Conservation (phyloP, 2,329 filamentous ascomycete species). For the Neurospora sp. region DNA sequence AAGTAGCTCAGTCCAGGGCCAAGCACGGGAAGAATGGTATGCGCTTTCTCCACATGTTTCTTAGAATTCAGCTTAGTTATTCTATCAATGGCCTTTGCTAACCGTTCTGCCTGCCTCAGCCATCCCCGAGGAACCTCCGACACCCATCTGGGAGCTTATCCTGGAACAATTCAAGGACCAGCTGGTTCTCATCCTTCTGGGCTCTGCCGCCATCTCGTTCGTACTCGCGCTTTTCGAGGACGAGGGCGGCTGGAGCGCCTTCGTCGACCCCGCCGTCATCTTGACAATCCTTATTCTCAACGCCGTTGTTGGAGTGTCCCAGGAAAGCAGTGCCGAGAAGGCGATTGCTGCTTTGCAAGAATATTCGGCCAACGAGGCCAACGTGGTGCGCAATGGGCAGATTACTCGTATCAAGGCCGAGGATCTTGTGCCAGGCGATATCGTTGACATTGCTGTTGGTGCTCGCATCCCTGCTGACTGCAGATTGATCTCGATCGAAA, state of each 20-base stretch:
- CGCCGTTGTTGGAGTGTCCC: slow-evolving; percentile 91
- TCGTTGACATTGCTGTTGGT: slow-evolving; percentile 79
- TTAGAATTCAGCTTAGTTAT: neutral
- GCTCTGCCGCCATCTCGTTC: slow-evolving; percentile 88
- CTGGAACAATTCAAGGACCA: slow-evolving; percentile 99
- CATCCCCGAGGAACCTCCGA: slow-evolving; percentile 81
- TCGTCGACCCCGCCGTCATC: slow-evolving; percentile 95
- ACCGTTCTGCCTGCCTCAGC: slow-evolving; percentile 27
- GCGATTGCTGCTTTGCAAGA: slow-evolving; percentile 96
- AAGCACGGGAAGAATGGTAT: slow-evolving; percentile 60
- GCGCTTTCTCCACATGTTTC: slow-evolving; percentile 16
- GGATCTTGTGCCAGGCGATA: slow-evolving; percentile 88
- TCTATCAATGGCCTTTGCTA: neutral
- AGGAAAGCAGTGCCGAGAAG: slow-evolving; percentile 97
- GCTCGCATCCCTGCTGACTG: slow-evolving; percentile 94
- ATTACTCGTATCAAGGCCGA: slow-evolving; percentile 86
- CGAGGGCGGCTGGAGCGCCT: slow-evolving; percentile 89
- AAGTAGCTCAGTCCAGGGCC: slow-evolving; percentile 43
- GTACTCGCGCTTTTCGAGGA: slow-evolving; percentile 88
- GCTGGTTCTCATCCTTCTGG: slow-evolving; percentile 88
- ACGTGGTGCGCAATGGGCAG: slow-evolving; percentile 73
- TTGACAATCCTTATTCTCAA: slow-evolving; percentile 95
- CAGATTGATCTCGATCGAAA: slow-evolving; percentile 78
- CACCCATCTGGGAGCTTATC: slow-evolving; percentile 90
- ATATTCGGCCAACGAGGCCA: slow-evolving; percentile 97